These are phyloP conservation scores for Oehlia diaphana DNA, from an alignment of 192 early-diverging fungal genomes.

Conservation along the genomic window DNA sequence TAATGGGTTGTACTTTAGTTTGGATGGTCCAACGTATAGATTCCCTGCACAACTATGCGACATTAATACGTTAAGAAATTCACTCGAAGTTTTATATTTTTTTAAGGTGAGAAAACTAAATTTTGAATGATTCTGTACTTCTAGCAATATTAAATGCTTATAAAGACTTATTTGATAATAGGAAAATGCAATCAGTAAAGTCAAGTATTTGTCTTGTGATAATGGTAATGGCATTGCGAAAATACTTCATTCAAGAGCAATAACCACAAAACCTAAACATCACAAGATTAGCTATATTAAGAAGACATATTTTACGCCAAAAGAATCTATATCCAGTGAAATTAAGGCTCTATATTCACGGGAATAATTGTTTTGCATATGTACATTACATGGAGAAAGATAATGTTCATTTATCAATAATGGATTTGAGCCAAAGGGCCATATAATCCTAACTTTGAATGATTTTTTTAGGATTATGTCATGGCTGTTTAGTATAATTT, in stretches of 20 bases:
- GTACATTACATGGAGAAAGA: background rate
- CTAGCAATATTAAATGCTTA: background rate
- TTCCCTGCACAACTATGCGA: background rate
- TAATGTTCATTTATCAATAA: background rate
- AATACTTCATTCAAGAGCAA: constrained; percentile 12
- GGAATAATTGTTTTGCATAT: no score
- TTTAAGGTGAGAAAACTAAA: constrained; percentile 26
- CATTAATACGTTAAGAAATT: constrained; percentile 15
- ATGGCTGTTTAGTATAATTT: no score
- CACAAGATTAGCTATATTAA: constrained; percentile 23
- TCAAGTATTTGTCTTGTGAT: background rate
- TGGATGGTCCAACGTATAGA: constrained; percentile 13
- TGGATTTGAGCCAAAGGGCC: background rate
- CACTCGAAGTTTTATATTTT: constrained; percentile 15
- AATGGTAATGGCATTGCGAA: constrained; percentile 10
- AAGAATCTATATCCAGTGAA: background rate
- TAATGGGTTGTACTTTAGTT: constrained; percentile 13
- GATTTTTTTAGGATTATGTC: no score
- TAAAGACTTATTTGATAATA: constrained; percentile 17
- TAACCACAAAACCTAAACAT: constrained; percentile 22
- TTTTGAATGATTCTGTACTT: constrained; percentile 18
- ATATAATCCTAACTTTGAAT: no score
- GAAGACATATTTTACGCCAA: constrained; percentile 21
- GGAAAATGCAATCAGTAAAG: constrained; percentile 23
- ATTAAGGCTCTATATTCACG: background rate